Percentiles rank a stretch among this genome's conserved stretches.
Evolutionary conservation across 225 moss, liverwort and hornwort species (phyloP).

Genomic region (Bryoerythrophyllum caledonicum): DNA sequence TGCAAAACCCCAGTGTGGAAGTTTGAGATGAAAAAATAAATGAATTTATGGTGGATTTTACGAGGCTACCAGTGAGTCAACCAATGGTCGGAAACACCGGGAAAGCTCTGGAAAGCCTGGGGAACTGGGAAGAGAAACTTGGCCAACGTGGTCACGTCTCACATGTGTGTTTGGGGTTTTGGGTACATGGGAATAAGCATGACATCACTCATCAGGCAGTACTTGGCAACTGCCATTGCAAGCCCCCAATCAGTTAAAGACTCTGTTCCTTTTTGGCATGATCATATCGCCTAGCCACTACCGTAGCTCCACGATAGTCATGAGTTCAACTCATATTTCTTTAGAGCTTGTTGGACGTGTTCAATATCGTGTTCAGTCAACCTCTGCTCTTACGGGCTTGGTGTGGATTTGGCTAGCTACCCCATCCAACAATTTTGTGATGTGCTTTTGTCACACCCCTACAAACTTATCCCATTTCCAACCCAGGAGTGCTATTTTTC

Average conservation of each 20-base stretch:
- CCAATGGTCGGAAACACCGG: not conserved
- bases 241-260: too few relatives aligned
- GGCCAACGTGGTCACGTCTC: slow-evolving; percentile 10
- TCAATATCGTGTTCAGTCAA: slow-evolving; percentile 28
- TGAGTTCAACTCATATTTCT: not conserved
- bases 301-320: too few relatives aligned
- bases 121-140: not conserved
- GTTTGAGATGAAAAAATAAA: too few relatives aligned
- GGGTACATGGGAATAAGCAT: slow-evolving; percentile 23
- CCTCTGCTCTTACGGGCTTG: not conserved
- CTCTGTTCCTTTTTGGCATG: too few relatives aligned
- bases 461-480: not conserved
- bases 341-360: slow-evolving; percentile 16
- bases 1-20: too few relatives aligned
- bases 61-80: not conserved
- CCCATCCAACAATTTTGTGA: too few relatives aligned
- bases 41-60: not conserved
- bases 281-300: too few relatives aligned
- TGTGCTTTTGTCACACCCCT: not conserved
- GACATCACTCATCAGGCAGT: slow-evolving; percentile 10
- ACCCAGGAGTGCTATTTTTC: not conserved
- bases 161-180: slow-evolving; percentile 3
- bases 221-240: too few relatives aligned
- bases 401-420: not conserved
- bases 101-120: not conserved